Percentiles rank a stretch among this genome's conserved stretches.
These are phyloP conservation scores for Triticum dicoccoides DNA, from an alignment of 176 grass and related monocot species.

Conservation along the genomic window DNA sequence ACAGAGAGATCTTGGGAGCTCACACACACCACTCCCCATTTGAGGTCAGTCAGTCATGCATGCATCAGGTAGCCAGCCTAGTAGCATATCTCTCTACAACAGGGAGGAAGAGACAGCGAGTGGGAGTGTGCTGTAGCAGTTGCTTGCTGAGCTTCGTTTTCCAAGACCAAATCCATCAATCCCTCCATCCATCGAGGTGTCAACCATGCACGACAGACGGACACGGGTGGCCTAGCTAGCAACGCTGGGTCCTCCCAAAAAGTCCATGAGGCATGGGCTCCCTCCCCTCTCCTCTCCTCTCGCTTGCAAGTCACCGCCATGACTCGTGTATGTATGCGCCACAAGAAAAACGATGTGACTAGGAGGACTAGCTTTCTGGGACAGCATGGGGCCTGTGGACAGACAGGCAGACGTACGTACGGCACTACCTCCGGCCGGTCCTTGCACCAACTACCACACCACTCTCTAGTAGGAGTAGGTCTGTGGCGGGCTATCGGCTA, in stretches of 20 bases:
- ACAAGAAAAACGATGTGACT: not conserved
- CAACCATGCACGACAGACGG: conserved; percentile 14
- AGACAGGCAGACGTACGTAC: not conserved
- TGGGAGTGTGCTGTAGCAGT: too few relatives aligned
- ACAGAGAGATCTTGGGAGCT: not conserved
- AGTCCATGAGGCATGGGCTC: not conserved
- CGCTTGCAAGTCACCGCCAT: not conserved
- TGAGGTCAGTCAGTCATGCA: not conserved
- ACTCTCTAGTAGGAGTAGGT: not conserved
- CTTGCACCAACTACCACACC: not conserved
- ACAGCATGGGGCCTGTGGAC: not conserved
- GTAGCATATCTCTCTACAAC: not conserved
- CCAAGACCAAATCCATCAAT: conserved; percentile 31
- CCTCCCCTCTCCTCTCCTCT: not conserved
- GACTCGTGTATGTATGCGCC: not conserved
- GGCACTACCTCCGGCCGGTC: not conserved
- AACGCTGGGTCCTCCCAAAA: not conserved
- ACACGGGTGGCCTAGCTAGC: not conserved
- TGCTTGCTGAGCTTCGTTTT: conserved; percentile 32
- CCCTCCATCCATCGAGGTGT: not conserved
- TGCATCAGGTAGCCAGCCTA: too few relatives aligned
- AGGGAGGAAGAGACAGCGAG: too few relatives aligned
- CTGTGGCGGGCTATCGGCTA: not conserved
- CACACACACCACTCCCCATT: not conserved
- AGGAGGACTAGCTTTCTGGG: not conserved